Percentiles rank a stretch among this genome's conserved stretches.
Conservation (phyloP, 441 rosid genomes). For the Populus trichocarpa region DNA sequence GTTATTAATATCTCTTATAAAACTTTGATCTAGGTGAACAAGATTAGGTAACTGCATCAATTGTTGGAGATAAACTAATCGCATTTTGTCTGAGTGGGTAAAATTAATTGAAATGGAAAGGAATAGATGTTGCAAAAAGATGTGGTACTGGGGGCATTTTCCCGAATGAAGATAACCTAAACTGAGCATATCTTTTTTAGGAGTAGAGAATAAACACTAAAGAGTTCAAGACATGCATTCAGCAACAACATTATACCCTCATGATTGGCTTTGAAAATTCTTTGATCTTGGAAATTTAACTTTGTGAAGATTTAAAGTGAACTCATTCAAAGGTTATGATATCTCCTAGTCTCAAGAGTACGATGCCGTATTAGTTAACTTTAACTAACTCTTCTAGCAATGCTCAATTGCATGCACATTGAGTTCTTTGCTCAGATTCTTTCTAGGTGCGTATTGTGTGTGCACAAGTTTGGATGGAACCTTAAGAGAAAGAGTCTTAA, state of each 20-base stretch:
- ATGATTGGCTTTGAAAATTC: not conserved
- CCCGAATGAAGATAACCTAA: too few relatives aligned
- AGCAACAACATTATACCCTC: not conserved
- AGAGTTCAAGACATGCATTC: too few relatives aligned
- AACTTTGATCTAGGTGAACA: too few relatives aligned
- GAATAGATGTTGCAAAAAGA: too few relatives aligned
- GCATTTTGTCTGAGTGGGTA: too few relatives aligned
- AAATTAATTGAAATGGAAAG: too few relatives aligned
- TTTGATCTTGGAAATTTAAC: not conserved
- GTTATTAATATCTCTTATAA: too few relatives aligned
- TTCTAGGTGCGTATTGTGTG: not conserved
- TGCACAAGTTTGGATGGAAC: not conserved
- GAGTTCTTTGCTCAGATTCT: not conserved
- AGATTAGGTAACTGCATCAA: too few relatives aligned
- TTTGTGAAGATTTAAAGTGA: not conserved
- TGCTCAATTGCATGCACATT: not conserved
- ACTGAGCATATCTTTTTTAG: too few relatives aligned
- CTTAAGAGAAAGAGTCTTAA: not conserved
- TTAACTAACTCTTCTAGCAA: not conserved
- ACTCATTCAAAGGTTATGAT: not conserved
- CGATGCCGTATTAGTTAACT: not conserved
- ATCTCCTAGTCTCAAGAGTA: not conserved
- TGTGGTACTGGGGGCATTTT: too few relatives aligned
- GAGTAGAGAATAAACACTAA: too few relatives aligned
- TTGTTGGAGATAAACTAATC: too few relatives aligned